Conservation (phyloP, 495 filamentous ascomycete species). For the Aspergillus bridgeri region DNA sequence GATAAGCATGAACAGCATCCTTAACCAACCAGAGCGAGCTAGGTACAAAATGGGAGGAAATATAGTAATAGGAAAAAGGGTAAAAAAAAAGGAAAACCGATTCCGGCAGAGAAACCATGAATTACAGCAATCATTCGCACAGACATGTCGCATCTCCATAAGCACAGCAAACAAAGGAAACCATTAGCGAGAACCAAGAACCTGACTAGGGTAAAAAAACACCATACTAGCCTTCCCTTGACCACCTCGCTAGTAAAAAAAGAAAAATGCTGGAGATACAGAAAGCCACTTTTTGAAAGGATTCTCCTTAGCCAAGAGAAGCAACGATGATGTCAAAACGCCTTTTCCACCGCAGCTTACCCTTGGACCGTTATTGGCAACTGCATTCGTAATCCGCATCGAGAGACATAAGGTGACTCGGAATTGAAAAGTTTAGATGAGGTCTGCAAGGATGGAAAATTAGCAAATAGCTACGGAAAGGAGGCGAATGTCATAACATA, state of each 20-base stretch:
- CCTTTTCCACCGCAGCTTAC: constrained; percentile 35
- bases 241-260: constrained; percentile 20
- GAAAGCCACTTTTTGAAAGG: constrained; percentile 48
- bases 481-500: constrained; percentile 17
- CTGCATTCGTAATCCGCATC: constrained; percentile 47
- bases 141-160: constrained; percentile 45
- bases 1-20: constrained; percentile 41
- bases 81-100: constrained; percentile 23
- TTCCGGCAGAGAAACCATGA: constrained; percentile 36
- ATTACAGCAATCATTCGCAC: constrained; percentile 41
- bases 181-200: constrained; percentile 24
- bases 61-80: constrained; percentile 20
- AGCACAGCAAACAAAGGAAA: constrained; percentile 41
- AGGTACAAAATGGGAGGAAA: constrained; percentile 37
- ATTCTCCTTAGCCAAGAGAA: constrained; percentile 30
- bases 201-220: neutral
- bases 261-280: constrained; percentile 40
- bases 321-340: constrained; percentile 27
- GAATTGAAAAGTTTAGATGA: constrained; percentile 46
- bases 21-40: constrained; percentile 44
- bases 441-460: constrained; percentile 31
- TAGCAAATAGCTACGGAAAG: constrained; percentile 5
- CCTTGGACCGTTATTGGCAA: constrained; percentile 29
- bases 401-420: constrained; percentile 28
- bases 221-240: neutral